A percentile compares a stretch with the other conserved stretches of the same genome.
Evolutionary conservation across 73 alveolate species (phyloP).

Genomic region (Tetrahymena elliotti): DNA sequence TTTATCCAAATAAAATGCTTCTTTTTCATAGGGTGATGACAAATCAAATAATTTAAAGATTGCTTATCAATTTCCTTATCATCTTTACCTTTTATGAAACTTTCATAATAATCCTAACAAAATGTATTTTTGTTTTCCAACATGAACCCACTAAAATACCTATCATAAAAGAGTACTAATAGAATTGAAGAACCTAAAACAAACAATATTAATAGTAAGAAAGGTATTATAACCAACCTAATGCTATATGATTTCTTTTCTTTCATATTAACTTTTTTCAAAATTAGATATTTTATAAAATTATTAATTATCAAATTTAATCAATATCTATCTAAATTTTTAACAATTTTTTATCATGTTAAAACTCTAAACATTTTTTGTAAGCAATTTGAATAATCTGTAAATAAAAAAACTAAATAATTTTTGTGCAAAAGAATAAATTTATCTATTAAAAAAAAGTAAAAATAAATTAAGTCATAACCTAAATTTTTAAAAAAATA

Average conservation of each 20-base stretch:
- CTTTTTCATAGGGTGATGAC: background rate
- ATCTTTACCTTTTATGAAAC: background rate
- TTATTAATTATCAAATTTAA: no score
- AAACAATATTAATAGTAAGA: background rate
- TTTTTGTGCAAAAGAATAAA: background rate
- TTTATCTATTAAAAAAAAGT: no score
- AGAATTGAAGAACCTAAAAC: background rate
- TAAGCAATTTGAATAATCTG: background rate
- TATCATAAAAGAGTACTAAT: background rate
- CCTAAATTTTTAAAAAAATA: no score
- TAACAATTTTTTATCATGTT: no score
- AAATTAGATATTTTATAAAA: no score
- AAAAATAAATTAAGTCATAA: no score
- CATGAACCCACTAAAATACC: background rate
- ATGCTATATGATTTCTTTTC: background rate
- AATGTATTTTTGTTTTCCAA: background rate
- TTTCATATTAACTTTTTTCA: background rate
- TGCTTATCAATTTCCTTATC: background rate
- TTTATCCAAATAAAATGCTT: background rate
- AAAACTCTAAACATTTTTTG: background rate
- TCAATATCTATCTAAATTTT: background rate
- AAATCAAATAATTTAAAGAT: background rate
- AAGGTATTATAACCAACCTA: background rate
- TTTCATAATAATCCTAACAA: background rate
- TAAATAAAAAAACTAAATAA: no score